Percentiles rank a stretch among this genome's conserved stretches.
phyloP scores from a whole-genome alignment of 768 basidiomycete genomes.

The Termitomyces sp. region DNA sequence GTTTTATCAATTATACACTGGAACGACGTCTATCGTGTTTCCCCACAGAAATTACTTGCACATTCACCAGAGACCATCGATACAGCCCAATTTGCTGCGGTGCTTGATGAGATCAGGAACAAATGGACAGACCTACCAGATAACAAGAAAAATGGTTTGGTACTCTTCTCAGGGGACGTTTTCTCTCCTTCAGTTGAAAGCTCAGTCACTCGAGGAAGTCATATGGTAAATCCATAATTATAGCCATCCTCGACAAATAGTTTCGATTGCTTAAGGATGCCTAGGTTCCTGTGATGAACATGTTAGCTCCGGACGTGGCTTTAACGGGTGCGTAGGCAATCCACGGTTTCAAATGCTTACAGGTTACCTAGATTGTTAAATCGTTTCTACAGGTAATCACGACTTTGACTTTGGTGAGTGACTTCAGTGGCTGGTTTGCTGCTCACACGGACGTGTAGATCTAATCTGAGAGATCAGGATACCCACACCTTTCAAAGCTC shows the following conservation, averaged over 20 bases:
- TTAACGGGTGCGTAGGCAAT: slow-evolving; percentile 58
- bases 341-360: neutral
- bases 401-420: slow-evolving; percentile 87
- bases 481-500: slow-evolving; percentile 61
- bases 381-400: slow-evolving; percentile 63
- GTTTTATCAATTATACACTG: slow-evolving; percentile 54
- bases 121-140: slow-evolving; percentile 46
- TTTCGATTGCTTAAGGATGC: neutral
- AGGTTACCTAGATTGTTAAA: neutral
- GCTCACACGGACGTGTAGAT: too few relatives aligned
- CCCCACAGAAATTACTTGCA: slow-evolving; percentile 61
- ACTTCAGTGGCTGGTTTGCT: slow-evolving; percentile 52
- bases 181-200: slow-evolving; percentile 87
- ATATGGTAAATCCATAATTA: slow-evolving; percentile 55
- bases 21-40: slow-evolving; percentile 83
- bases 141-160: slow-evolving; percentile 62
- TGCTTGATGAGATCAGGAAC: slow-evolving; percentile 58
- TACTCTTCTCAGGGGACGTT: slow-evolving; percentile 85
- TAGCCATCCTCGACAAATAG: neutral
- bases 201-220: slow-evolving; percentile 82
- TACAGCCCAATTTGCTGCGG: slow-evolving; percentile 79
- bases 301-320: slow-evolving; percentile 72
- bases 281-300: slow-evolving; percentile 84
- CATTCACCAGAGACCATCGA: slow-evolving; percentile 63
- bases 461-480: slow-evolving; percentile 34